Base-by-base conservation (phyloP, 2,329 filamentous ascomycete species). In the Neoarthrinium moseri region DNA sequence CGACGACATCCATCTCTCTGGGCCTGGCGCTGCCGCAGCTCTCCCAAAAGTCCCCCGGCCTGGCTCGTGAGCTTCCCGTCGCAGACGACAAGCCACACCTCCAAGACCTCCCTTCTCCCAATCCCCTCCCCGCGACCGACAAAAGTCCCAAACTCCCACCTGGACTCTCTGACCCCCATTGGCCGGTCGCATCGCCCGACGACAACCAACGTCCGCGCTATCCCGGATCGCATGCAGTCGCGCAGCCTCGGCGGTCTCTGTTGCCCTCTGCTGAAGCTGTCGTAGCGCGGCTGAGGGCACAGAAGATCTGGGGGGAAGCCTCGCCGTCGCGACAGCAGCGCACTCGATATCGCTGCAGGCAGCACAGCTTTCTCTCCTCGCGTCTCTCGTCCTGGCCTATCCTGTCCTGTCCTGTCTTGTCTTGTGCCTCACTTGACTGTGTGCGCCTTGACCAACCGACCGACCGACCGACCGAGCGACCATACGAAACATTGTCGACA, bases 231-330 rank as follows among this genome's bases (percentile, higher is more conserved):
- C 38, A 46, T 46, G 44, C 33, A 46, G 37, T 23, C 37, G 37
- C 36, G 45, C 39, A 33, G 38, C 47, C 49, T 51, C 55, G 35
- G 57, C 59, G 55, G 51, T 49, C 49, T 51, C 47, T 52, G 50
- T 58, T 51, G 51, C 51, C 49, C 45, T 48, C 50, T 57, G 54
- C 50, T 57, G 55, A 57, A 60, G 61, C 60, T 63, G 59, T 58
- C 62, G 59, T 58, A 54, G 37, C 47, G 49, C 59, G 51, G 57
- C 57, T 56, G 55, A 57, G 48, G 47, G 47, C 47, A 45, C 47
- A 49, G 47, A 49, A 43, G 43, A 44, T 43, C 43, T 42, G 20
- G 43, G 22, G 20, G 41, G n/a, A 15, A 21, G 32, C 32, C 7
- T 34, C 37, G 21, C 23, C 15, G 18, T 17, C 24, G 22, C 37